Percentiles rank a stretch among this genome's conserved stretches.
phyloP scores from a whole-genome alignment of 2,329 filamentous ascomycete genomes.

The Dactylellina leptospora region DNA sequence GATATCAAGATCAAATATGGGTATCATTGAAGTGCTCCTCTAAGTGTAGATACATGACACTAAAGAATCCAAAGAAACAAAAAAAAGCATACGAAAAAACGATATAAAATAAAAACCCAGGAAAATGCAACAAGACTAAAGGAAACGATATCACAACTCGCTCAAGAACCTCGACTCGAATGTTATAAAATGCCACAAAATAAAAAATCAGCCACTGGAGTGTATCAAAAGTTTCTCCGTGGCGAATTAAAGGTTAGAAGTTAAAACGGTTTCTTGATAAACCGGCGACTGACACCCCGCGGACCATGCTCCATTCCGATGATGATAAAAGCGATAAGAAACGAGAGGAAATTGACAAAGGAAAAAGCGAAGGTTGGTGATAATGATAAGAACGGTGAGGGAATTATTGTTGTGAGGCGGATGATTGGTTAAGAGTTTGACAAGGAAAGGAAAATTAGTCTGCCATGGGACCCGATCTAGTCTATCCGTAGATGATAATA shows the following conservation, averaged over 20 bases:
- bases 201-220: slow-evolving; percentile 20
- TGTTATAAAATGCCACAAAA: slow-evolving; percentile 15
- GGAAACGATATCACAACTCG: slow-evolving; percentile 9
- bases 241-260: slow-evolving; percentile 21
- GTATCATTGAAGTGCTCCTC: slow-evolving; percentile 54
- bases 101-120: slow-evolving; percentile 2
- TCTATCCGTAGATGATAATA: slow-evolving; percentile 39
- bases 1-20: slow-evolving; percentile 35
- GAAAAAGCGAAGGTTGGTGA: slow-evolving; percentile 9
- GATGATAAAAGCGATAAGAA: slow-evolving; percentile 22
- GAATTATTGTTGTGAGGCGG: slow-evolving; percentile 18
- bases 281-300: slow-evolving; percentile 41
- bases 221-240: neutral
- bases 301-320: slow-evolving; percentile 42
- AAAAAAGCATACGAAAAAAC: slow-evolving; percentile 1
- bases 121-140: slow-evolving; percentile 46
- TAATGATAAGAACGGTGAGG: neutral
- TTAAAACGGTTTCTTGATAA: slow-evolving; percentile 7
- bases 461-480: slow-evolving; percentile 48
- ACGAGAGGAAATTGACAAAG: slow-evolving; percentile 18
- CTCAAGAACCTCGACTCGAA: slow-evolving; percentile 43
- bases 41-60: slow-evolving; percentile 43
- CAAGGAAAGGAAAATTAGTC: slow-evolving; percentile 35
- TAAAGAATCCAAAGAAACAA: slow-evolving; percentile 27
- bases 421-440: no score